phyloP scores from a whole-genome alignment of 257 asterid species.

The Jacaranda copaia region DNA sequence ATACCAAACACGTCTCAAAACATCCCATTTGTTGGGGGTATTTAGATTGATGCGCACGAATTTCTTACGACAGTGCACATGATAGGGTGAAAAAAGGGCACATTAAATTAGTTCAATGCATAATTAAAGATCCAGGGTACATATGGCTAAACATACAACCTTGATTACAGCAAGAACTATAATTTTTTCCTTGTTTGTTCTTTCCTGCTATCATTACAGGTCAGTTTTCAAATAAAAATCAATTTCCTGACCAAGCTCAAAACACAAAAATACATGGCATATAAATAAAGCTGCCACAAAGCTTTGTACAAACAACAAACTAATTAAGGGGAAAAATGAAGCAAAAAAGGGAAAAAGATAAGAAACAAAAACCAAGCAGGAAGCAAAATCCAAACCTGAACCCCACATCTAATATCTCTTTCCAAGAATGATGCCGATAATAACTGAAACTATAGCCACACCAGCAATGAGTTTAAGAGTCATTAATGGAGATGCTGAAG shows the following conservation, averaged over 20 bases:
- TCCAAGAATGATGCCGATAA: constrained; percentile 58
- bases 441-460: constrained; percentile 67
- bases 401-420: constrained; percentile 30
- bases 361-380: background rate
- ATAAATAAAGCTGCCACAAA: constrained; percentile 23
- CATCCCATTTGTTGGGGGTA: too few relatives aligned
- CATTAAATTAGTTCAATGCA: too few relatives aligned
- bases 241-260: constrained; percentile 33
- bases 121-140: background rate
- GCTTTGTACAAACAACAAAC: constrained; percentile 30
- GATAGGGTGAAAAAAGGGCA: too few relatives aligned
- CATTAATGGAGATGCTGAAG: constrained; percentile 40
- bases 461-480: constrained; percentile 53
- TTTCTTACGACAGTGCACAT: too few relatives aligned
- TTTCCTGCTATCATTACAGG: constrained; percentile 17
- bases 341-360: background rate
- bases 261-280: background rate
- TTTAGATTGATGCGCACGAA: too few relatives aligned
- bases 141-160: background rate
- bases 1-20: too few relatives aligned
- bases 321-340: background rate
- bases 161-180: constrained; percentile 15
- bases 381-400: constrained; percentile 16
- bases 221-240: constrained; percentile 36
- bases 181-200: constrained; percentile 1